phyloP scores from a whole-genome alignment of 75 land plant species.

The Pinus albicaulis region DNA sequence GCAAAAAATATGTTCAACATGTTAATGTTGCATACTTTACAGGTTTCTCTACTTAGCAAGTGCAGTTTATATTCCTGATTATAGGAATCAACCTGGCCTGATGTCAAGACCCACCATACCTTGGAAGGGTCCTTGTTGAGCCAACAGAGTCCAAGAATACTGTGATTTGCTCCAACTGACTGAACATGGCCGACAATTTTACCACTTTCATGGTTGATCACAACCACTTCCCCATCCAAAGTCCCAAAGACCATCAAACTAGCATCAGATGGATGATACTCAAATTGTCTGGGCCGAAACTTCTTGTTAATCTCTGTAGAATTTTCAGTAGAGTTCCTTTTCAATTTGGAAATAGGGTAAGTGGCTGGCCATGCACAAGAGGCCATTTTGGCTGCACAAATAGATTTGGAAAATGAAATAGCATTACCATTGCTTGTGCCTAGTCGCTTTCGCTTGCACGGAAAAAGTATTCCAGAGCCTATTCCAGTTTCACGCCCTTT shows the following conservation, averaged over 20 bases:
- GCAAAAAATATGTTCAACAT: too few species aligned
- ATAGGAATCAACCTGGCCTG: neutral
- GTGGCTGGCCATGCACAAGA: conserved; percentile 63
- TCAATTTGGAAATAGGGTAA: conserved; percentile 44
- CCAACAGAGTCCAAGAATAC: conserved; percentile 82
- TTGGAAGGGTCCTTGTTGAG: conserved; percentile 72
- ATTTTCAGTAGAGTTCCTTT: conserved; percentile 11
- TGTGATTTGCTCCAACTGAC: conserved; percentile 55
- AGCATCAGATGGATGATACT: conserved; percentile 73
- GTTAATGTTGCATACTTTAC: too few species aligned
- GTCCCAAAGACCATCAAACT: conserved; percentile 82
- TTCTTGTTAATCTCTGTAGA: conserved; percentile 22
- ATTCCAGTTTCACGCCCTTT: conserved; percentile 52
- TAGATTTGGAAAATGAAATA: conserved; percentile 54
- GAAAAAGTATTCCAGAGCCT: neutral
- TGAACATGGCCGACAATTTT: conserved; percentile 66
- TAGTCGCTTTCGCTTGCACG: conserved; percentile 18
- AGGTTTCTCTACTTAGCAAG: too few species aligned
- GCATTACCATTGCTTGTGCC: conserved; percentile 24
- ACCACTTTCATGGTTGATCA: conserved; percentile 74
- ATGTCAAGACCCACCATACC: conserved; percentile 27
- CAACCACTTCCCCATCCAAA: conserved; percentile 74
- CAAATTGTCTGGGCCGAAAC: conserved; percentile 86
- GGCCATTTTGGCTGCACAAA: conserved; percentile 73
- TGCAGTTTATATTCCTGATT: neutral